These are phyloP conservation scores for Acacia melanoxylon DNA, from an alignment of 306 rosid species.

Conservation along the genomic window DNA sequence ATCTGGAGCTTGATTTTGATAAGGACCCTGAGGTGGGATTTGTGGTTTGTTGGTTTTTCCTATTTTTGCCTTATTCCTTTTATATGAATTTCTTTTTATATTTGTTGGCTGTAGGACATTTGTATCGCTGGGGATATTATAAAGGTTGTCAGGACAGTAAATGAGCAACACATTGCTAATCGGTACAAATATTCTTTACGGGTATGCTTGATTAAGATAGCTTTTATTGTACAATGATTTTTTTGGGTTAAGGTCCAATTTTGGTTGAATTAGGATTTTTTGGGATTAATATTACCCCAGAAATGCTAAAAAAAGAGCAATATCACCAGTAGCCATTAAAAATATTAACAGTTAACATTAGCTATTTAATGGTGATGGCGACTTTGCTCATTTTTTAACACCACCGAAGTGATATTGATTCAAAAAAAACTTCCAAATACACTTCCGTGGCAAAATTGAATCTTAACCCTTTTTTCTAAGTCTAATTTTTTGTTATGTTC, in stretches of 20 bases:
- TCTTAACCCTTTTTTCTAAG: neutral
- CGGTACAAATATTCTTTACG: slow-evolving; percentile 71
- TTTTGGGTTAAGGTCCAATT: too few relatives aligned
- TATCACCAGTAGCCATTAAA: too few relatives aligned
- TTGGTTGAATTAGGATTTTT: too few relatives aligned
- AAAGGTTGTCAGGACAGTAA: slow-evolving; percentile 37
- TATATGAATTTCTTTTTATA: slow-evolving; percentile 22
- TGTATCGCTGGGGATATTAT: slow-evolving; percentile 61
- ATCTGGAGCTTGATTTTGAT: slow-evolving; percentile 70
- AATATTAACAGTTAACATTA: too few relatives aligned
- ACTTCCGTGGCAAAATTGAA: too few relatives aligned
- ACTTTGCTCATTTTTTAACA: too few relatives aligned
- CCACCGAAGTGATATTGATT: too few relatives aligned
- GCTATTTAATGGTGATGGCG: too few relatives aligned
- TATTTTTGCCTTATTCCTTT: slow-evolving; percentile 10
- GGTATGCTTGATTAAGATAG: slow-evolving; percentile 50
- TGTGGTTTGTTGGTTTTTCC: slow-evolving; percentile 14
- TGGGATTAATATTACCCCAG: too few relatives aligned
- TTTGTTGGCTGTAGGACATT: slow-evolving; percentile 69
- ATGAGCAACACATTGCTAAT: slow-evolving; percentile 78
- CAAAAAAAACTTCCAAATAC: too few relatives aligned
- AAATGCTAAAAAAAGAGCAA: too few relatives aligned
- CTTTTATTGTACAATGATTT: neutral
- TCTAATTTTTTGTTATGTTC: slow-evolving; percentile 32
- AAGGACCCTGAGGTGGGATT: slow-evolving; percentile 64